These are phyloP conservation scores for Venturia effusa DNA, from an alignment of 2,329 filamentous ascomycete genomes.

Conservation along the genomic window DNA sequence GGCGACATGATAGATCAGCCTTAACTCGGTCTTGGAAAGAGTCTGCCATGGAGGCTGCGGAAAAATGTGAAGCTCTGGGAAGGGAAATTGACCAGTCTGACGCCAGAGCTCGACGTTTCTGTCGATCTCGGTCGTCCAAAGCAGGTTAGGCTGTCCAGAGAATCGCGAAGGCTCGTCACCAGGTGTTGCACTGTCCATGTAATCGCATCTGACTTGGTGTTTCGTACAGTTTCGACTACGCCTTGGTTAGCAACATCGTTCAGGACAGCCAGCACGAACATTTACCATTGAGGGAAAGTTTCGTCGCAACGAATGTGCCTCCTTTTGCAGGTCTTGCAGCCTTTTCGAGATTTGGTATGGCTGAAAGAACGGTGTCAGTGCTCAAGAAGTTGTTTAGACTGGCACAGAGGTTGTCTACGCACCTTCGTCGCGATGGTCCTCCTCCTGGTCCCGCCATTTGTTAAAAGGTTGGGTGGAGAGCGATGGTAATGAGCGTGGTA, in stretches of 20 bases:
- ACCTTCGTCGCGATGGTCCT: slow-evolving; percentile 61
- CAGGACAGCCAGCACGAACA: not conserved
- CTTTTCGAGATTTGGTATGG: slow-evolving; percentile 98
- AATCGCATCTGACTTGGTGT: slow-evolving; percentile 96
- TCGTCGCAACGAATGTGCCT: slow-evolving; percentile 97
- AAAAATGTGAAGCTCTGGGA: slow-evolving; percentile 68
- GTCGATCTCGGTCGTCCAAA: slow-evolving; percentile 82
- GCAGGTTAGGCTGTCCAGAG: slow-evolving; percentile 50
- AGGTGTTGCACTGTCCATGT: slow-evolving; percentile 73
- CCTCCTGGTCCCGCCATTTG: slow-evolving; percentile 86
- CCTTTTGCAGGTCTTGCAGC: slow-evolving; percentile 95
- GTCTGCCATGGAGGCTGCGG: slow-evolving; percentile 62
- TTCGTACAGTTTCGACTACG: slow-evolving; percentile 92
- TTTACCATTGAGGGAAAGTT: slow-evolving; percentile 92
- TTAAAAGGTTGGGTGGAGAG: not conserved
- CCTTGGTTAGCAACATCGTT: slow-evolving; percentile 16
- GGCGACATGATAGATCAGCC: slow-evolving; percentile 83
- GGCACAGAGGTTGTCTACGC: not conserved
- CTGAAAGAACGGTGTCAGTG: slow-evolving; percentile 39
- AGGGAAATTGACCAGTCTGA: slow-evolving; percentile 73
- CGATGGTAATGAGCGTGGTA: not conserved
- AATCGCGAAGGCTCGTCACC: slow-evolving; percentile 45
- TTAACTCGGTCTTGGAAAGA: slow-evolving; percentile 67
- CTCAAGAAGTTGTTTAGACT: not conserved
- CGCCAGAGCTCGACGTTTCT: slow-evolving; percentile 73